Base-by-base conservation (phyloP, 768 basidiomycete genomes). In the Tricholoma matsutake region DNA sequence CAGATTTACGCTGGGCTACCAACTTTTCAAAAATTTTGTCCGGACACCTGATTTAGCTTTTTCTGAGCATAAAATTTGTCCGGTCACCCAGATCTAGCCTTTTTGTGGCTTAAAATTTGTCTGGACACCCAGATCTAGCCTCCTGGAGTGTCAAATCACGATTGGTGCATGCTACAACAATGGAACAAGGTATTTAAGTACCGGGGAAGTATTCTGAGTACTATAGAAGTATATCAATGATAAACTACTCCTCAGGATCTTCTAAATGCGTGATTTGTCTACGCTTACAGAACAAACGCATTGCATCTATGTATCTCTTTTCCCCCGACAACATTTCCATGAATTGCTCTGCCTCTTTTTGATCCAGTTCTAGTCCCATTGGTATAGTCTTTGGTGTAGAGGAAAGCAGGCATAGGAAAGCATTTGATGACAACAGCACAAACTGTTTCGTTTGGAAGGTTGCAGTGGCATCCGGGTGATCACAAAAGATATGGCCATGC, bases 401-500 rank as follows among this genome's bases (percentile, higher is more conserved):
- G 22, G 3, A 25, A 25, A 41, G 39, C 39, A 41, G 16, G 10
- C 13, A 41, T 41, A 41, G 16, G 39, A 41, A 41, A n/a, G 39
- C 39, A 41, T 41, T 14, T 41, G 39, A 41, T 41, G 39, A 13
- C 16, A 41, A n/a, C 11, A 41, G 16, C 14, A 13, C 39, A 41
- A 41, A n/a, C 16, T 41, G 39, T n/a, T 41, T 41, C 11, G 10
- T 41, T 41, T n/a, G 39, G 14, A 41, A 41, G 39, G 39, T 14
- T 41, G 22, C 22, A 25, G 22, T 25, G 22, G 22, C 22, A 25
- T 25, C 22, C 3, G 22, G 22, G 22, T 25, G 39, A 8, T 41
- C 55, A 5, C 56, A 20, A 41, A 67, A 67, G 20, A 61, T 54
- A 14, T 39, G 3, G 22, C 54, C 61, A 37, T 62, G 34, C 8